Conservation (phyloP, 2,329 filamentous ascomycete genomes). For the Sporothrix brasiliensis region DNA sequence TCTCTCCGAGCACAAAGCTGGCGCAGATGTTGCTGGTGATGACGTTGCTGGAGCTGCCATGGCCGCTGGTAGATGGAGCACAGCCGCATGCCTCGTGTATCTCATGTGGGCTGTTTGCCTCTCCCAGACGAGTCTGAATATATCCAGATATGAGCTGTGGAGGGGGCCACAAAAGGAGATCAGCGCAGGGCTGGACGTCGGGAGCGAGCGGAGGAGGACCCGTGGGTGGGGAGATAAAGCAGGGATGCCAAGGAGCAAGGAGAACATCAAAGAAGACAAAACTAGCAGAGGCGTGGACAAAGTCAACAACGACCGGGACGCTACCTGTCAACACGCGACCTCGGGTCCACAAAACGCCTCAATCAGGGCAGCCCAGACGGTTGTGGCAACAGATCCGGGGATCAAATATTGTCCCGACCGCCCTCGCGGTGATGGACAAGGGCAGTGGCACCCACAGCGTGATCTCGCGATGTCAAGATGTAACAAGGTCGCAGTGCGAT, state of each 20-base stretch:
- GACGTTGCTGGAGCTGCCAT: slow-evolving; percentile 21
- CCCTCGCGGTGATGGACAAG: slow-evolving; percentile 1
- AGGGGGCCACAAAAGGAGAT: slow-evolving; percentile 6
- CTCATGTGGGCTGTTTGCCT: slow-evolving; percentile 18
- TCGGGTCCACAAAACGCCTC: background rate
- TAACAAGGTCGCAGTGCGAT: background rate
- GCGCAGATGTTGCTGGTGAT: background rate
- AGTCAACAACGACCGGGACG: background rate
- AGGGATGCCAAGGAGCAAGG: background rate
- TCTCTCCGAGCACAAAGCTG: background rate
- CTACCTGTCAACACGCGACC: background rate
- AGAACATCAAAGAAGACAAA: background rate
- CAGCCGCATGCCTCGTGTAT: slow-evolving; percentile 20
- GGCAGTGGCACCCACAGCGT: background rate
- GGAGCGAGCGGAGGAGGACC: slow-evolving; percentile 10
- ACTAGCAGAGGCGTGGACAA: background rate
- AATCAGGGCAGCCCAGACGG: background rate
- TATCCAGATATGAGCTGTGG: slow-evolving; percentile 2
- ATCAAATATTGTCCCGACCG: background rate
- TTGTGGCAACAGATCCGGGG: background rate
- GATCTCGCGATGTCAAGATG: slow-evolving; percentile 12
- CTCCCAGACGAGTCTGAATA: background rate
- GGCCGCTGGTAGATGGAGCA: slow-evolving; percentile 12
- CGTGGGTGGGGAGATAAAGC: background rate
- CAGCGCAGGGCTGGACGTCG: background rate